Conservation (phyloP, 108 stramenopile genomes). For the Nitzschia sp. region DNA sequence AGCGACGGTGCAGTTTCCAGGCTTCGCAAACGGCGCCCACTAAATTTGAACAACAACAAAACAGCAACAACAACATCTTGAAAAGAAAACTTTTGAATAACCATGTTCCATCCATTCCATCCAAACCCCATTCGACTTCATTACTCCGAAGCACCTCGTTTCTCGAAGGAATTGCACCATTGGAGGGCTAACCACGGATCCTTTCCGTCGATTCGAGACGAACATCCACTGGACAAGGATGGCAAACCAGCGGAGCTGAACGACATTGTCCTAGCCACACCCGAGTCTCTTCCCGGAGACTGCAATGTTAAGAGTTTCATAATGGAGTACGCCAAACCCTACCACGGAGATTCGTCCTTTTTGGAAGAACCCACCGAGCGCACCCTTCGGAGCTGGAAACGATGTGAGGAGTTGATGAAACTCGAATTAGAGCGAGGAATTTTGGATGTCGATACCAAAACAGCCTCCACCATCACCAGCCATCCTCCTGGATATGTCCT, state of each 20-base stretch:
- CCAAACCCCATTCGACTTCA: background rate
- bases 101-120: slow-evolving; percentile 19
- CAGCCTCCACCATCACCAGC: slow-evolving; percentile 56
- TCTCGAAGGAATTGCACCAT: background rate
- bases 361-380: slow-evolving; percentile 51
- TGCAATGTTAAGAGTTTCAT: slow-evolving; percentile 63
- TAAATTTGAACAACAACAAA: background rate
- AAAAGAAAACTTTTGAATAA: background rate
- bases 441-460: slow-evolving; percentile 54
- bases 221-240: slow-evolving; percentile 5
- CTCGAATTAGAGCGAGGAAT: slow-evolving; percentile 56
- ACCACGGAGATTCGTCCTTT: slow-evolving; percentile 54
- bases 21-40: background rate
- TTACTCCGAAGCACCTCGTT: slow-evolving; percentile 11
- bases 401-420: slow-evolving; percentile 46
- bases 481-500: slow-evolving; percentile 65
- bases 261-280: slow-evolving; percentile 11
- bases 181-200: slow-evolving; percentile 23
- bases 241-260: background rate
- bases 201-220: slow-evolving; percentile 15
- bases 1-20: no score
- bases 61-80: slow-evolving; percentile 4
- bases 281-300: slow-evolving; percentile 51
- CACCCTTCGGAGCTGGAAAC: slow-evolving; percentile 44
- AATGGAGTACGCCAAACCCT: slow-evolving; percentile 39